Conservation (phyloP, 306 rosid species). For the Malus orientalis region DNA sequence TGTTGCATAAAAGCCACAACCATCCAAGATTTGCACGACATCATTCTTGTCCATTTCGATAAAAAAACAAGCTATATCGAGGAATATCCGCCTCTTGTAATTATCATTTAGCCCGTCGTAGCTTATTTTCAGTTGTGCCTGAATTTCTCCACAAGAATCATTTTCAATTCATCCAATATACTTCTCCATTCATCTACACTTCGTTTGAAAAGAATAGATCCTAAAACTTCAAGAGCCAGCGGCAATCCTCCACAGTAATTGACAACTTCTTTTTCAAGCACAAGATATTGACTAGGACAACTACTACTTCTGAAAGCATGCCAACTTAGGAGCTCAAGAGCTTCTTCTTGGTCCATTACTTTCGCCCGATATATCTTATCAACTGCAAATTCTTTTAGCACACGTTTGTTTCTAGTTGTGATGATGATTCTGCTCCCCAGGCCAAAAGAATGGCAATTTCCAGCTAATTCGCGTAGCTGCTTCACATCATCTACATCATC, state of each 20-base stretch:
- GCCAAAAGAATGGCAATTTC: neutral
- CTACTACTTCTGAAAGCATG: conserved; percentile 17
- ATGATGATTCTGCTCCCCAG: conserved; percentile 13
- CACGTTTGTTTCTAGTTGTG: conserved; percentile 9
- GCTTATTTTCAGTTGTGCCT: conserved; percentile 14
- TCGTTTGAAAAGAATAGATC: conserved; percentile 21
- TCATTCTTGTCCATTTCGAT: conserved; percentile 12
- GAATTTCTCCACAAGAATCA: conserved; percentile 13
- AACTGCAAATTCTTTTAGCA: neutral
- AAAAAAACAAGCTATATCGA: conserved; percentile 35
- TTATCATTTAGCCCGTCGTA: conserved; percentile 6
- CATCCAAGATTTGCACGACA: conserved; percentile 21
- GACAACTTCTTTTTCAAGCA: neutral
- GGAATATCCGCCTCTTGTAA: conserved; percentile 18
- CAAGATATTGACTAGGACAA: neutral
- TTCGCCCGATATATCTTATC: neutral
- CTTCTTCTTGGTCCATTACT: conserved; percentile 11
- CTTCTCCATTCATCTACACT: conserved; percentile 10
- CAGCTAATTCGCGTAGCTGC: neutral
- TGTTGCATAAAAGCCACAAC: conserved; percentile 26
- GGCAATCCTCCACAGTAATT: conserved; percentile 29
- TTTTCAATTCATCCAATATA: conserved; percentile 16
- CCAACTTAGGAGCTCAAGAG: conserved; percentile 19
- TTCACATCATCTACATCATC: conserved; percentile 1
- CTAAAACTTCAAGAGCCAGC: conserved; percentile 31